Evolutionary conservation across 768 basidiomycete species (phyloP).

Genomic region (Boletus eberwhitei): DNA sequence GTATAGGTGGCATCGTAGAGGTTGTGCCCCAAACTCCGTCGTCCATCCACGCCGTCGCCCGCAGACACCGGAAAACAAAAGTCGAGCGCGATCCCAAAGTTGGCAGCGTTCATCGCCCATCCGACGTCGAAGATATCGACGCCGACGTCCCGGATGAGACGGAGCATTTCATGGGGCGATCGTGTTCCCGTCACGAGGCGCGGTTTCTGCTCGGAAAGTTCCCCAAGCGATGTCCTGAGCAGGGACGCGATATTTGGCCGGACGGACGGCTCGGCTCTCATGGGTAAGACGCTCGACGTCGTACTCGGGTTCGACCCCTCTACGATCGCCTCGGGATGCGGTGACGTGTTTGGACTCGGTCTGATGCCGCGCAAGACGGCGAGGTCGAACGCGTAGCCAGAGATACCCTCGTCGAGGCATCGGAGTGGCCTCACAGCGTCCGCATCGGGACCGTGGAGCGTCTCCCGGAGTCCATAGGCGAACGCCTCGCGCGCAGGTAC

Average conservation of each 20-base stretch:
- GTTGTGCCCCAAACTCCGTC: conserved; percentile 59
- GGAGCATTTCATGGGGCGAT: conserved; percentile 76
- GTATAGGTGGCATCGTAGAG: conserved; percentile 59
- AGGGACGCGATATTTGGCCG: conserved; percentile 36
- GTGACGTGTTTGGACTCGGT: conserved; percentile 13
- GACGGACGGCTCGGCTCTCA: background rate
- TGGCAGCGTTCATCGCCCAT: conserved; percentile 69
- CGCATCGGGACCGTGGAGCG: conserved; percentile 52
- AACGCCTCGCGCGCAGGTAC: conserved; percentile 62
- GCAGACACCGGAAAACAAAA: conserved; percentile 61
- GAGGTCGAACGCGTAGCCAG: conserved; percentile 72
- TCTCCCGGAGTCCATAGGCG: conserved; percentile 53
- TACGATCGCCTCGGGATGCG: conserved; percentile 6
- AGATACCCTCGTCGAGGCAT: conserved; percentile 63
- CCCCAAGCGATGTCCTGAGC: conserved; percentile 55
- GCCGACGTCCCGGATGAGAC: conserved; percentile 59
- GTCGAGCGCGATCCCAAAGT: conserved; percentile 72
- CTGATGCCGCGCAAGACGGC: conserved; percentile 40
- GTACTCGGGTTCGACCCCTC: conserved; percentile 10
- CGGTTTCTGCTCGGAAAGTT: conserved; percentile 53
- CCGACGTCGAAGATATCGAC: conserved; percentile 72
- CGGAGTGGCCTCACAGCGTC: conserved; percentile 48
- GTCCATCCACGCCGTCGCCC: background rate
- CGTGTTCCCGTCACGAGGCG: conserved; percentile 55
- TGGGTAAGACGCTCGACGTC: background rate